These are phyloP conservation scores for Linnemannia schmuckeri DNA, from an alignment of 192 early-diverging fungal genomes.

Conservation along the genomic window DNA sequence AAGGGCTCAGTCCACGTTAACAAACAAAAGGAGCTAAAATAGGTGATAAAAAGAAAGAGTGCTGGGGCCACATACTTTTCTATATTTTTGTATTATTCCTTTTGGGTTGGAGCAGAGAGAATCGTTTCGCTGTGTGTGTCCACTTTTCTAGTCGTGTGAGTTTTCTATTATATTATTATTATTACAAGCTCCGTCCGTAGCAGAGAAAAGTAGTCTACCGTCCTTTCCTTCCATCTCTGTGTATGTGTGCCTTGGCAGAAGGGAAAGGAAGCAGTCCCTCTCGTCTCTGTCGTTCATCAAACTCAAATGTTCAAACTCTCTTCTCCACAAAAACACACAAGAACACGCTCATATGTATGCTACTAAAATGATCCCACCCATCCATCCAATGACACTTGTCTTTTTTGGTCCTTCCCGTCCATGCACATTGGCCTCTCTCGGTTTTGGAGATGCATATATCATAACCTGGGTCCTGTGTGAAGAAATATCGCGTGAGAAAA, in stretches of 20 bases:
- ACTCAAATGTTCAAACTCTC: conserved; percentile 9
- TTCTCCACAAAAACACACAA: conserved; percentile 3
- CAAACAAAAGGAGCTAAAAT: background rate
- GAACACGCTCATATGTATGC: background rate
- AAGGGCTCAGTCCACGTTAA: background rate
- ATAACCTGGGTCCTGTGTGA: background rate
- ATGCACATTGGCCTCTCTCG: background rate
- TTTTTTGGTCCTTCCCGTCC: background rate
- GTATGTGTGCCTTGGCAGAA: background rate
- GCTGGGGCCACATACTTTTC: conserved; percentile 22
- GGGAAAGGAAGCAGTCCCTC: conserved; percentile 7
- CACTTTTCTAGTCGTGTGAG: background rate
- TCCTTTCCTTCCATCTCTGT: background rate
- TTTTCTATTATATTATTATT: background rate
- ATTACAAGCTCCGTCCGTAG: conserved; percentile 24
- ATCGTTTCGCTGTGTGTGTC: background rate
- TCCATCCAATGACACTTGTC: background rate
- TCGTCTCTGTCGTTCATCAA: background rate
- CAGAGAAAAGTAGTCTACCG: background rate
- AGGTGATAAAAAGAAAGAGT: background rate
- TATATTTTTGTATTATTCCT: background rate
- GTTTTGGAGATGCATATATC: conserved; percentile 5
- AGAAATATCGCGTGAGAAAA: conserved; percentile 4
- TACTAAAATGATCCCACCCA: background rate
- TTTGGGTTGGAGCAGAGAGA: background rate